Percentiles rank a stretch among this genome's conserved stretches.
Conservation (phyloP, 2,329 filamentous ascomycete species). For the Colletotrichum sp. region DNA sequence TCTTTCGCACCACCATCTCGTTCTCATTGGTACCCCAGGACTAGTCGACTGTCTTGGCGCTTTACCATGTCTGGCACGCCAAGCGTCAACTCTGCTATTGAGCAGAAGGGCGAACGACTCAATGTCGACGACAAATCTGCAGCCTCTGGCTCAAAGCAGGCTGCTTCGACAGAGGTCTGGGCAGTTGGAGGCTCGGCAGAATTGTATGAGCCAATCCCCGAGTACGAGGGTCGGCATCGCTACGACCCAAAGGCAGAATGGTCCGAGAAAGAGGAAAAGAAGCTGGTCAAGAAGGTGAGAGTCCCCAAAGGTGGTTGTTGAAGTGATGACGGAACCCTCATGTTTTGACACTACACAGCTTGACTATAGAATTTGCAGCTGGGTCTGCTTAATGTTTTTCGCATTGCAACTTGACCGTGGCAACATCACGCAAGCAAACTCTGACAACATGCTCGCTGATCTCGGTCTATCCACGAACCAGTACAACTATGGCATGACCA, state of each 20-base stretch:
- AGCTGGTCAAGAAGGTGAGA: slow-evolving; percentile 55
- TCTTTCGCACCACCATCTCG: not conserved
- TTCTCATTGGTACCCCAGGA: not conserved
- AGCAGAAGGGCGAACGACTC: not conserved
- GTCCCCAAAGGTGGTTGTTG: too few relatives aligned
- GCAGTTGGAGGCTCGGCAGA: not conserved
- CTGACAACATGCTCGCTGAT: slow-evolving; percentile 36
- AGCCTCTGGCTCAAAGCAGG: not conserved
- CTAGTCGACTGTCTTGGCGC: not conserved
- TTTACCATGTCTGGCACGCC: not conserved
- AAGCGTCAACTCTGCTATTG: not conserved
- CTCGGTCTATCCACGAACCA: slow-evolving; percentile 41
- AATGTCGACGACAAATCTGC: not conserved
- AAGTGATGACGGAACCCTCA: not conserved
- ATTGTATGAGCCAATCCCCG: slow-evolving; percentile 53
- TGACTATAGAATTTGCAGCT: slow-evolving; percentile 33
- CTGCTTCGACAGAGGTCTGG: not conserved
- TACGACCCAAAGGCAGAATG: slow-evolving; percentile 63
- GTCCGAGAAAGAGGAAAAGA: slow-evolving; percentile 62
- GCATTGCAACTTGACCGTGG: slow-evolving; percentile 40
- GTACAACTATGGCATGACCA: slow-evolving; percentile 53
- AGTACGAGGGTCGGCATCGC: slow-evolving; percentile 63
- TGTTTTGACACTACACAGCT: slow-evolving; percentile 23
- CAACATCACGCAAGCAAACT: slow-evolving; percentile 38
- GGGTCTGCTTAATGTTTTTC: slow-evolving; percentile 38